A percentile compares a stretch with the other conserved stretches of the same genome.
Evolutionary conservation across 495 filamentous ascomycete species (phyloP).

Genomic region (Neurospora sp.): DNA sequence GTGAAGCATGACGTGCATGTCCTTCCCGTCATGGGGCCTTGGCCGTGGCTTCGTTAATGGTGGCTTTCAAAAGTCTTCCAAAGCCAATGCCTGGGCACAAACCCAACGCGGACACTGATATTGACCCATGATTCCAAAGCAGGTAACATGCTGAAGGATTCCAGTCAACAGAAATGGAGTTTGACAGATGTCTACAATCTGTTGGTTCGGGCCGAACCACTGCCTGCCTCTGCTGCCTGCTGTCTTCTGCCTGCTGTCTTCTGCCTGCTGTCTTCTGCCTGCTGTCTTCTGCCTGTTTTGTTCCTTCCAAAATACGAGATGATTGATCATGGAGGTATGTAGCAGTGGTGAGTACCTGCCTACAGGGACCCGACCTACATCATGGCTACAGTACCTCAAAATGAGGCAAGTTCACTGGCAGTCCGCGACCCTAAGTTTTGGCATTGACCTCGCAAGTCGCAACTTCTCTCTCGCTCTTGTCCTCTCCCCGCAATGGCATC

Average conservation of each 20-base stretch:
- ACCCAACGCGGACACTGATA: not conserved
- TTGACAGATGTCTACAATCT: not conserved
- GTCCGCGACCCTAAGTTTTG: not conserved
- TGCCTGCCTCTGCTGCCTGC: not conserved
- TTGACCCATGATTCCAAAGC: not conserved
- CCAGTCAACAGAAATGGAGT: not conserved
- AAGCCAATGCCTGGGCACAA: not conserved
- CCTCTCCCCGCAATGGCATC: not conserved
- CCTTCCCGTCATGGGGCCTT: not conserved
- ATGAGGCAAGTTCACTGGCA: not conserved
- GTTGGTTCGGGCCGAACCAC: not conserved
- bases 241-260: not conserved
- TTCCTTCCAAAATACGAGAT: not conserved
- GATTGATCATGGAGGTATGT: not conserved
- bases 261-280: not conserved
- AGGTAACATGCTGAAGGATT: not conserved
- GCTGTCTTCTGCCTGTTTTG: not conserved
- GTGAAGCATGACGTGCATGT: not conserved
- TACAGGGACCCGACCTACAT: not conserved
- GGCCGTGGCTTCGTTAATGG: not conserved
- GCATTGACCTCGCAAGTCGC: not conserved
- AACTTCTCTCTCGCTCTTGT: not conserved
- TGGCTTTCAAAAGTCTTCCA: not conserved
- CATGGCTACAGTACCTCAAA: not conserved
- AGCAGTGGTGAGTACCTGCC: not conserved